Evolutionary conservation across 352 stramenopile genomes (phyloP), one percentile per base, ranked within the genome.

Genomic region (Pilasporangium apinafurcum): DNA sequence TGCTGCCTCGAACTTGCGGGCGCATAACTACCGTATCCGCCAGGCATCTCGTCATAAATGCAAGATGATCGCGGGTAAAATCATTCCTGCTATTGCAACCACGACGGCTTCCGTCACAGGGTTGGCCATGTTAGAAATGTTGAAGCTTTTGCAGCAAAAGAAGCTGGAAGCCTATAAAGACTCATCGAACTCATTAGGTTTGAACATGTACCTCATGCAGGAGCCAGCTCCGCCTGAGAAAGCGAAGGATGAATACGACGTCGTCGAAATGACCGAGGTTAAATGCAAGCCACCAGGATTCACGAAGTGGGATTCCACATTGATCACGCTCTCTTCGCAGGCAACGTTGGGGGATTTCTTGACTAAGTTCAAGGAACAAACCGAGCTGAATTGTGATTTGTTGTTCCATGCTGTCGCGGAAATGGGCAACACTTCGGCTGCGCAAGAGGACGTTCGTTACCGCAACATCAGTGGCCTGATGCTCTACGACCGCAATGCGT

Each of bases 31-130:
- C 66, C 77, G 80, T 41, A 92, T 92, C 44, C 77, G 71, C 42
- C 62, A 86, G 51, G 78, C 79, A 22, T 86, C 78, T 12, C 81
- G 81, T 29, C 81, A 92, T 62, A 92, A 89, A 50, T 90, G 95
- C 60, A 99, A 99, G 73, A 98, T 98, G 59, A 99, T 99, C 53
- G 97, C 97, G 8, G 97, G 97, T 34, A 99, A 99, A 66, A 99
- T 99, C 55, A 98, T 99, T 53, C 96, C 96, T 13, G 96, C 97
- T 20, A 99, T 99, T 73, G 96, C 96, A 13, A 99, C 96, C n/a
- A 99, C 96, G 8, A 99, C 98, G 60, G 97, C 97, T 14, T 98
- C 98, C 39, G 96, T 98, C 37, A 97, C 96, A 2, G 96, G 96
- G 8, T 63, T 99, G 39, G 95, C 98, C 58, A 96, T 99, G 58